Evolutionary conservation across 495 filamentous ascomycete genomes (phyloP).

Genomic region (Hypoxylon lenormandii): DNA sequence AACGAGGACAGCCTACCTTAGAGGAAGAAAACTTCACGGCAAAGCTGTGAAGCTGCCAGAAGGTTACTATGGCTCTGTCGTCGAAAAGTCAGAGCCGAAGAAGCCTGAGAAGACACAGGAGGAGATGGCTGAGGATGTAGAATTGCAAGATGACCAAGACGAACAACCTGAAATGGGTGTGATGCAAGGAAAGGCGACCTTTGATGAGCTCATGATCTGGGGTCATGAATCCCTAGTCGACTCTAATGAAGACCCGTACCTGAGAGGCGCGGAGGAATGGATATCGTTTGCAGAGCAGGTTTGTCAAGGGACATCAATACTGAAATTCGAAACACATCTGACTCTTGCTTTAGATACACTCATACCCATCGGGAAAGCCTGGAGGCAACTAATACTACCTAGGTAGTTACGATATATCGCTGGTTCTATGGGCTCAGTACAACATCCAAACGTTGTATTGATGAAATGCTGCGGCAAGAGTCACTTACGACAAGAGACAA

Average conservation of each 20-base stretch:
- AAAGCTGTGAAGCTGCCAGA: constrained; percentile 74
- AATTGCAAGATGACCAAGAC: constrained; percentile 59
- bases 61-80: constrained; percentile 75
- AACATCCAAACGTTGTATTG: not conserved
- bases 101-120: constrained; percentile 45
- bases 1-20: constrained; percentile 75
- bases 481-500: too few relatives aligned
- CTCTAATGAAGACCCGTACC: constrained; percentile 65
- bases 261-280: constrained; percentile 83
- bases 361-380: constrained; percentile 16
- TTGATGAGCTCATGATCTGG: constrained; percentile 85
- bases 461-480: not conserved
- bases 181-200: constrained; percentile 74
- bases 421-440: not conserved
- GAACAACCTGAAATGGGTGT: constrained; percentile 63
- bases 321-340: not conserved
- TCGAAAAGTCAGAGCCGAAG: constrained; percentile 51
- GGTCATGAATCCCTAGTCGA: constrained; percentile 73
- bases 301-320: constrained; percentile 11
- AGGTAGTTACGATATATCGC: not conserved
- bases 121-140: constrained; percentile 51
- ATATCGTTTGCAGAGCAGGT: constrained; percentile 75
- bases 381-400: not conserved
- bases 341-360: constrained; percentile 43
- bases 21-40: constrained; percentile 83